Conservation (phyloP, 2,329 filamentous ascomycete species). For the Magnaporthiopsis rhizophila region DNA sequence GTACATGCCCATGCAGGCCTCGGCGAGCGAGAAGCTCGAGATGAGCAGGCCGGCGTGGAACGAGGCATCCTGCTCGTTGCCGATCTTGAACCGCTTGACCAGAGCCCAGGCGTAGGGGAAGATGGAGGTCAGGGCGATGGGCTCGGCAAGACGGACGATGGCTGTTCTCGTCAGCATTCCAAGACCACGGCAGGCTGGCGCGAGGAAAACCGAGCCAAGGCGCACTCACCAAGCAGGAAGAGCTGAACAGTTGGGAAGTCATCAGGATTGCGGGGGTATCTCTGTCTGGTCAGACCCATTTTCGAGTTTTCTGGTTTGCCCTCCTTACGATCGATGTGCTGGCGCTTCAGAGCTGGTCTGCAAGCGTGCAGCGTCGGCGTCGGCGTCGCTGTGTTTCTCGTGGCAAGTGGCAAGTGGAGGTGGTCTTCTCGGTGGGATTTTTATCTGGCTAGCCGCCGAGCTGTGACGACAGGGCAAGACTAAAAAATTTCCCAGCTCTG, state of each 20-base stretch:
- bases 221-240: slow-evolving; percentile 67
- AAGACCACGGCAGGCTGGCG: neutral
- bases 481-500: too few relatives aligned
- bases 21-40: slow-evolving; percentile 74
- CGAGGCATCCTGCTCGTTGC: slow-evolving; percentile 65
- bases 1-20: slow-evolving; percentile 77
- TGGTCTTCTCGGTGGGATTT: too few relatives aligned
- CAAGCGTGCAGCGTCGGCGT: slow-evolving; percentile 1
- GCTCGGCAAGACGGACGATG: slow-evolving; percentile 86
- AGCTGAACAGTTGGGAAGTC: slow-evolving; percentile 77
- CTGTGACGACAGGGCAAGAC: too few relatives aligned
- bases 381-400: neutral
- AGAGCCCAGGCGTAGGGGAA: slow-evolving; percentile 87
- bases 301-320: slow-evolving; percentile 21
- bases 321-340: slow-evolving; percentile 35
- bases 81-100: slow-evolving; percentile 67
- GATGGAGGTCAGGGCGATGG: slow-evolving; percentile 86
- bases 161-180: slow-evolving; percentile 39
- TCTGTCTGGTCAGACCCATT: slow-evolving; percentile 45
- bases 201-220: slow-evolving; percentile 8
- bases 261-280: slow-evolving; percentile 52
- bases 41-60: slow-evolving; percentile 86
- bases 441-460: too few relatives aligned
- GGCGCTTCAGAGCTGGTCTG: slow-evolving; percentile 18
- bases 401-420: neutral